phyloP scores from a whole-genome alignment of 441 rosid genomes.

The Populus hybrid region DNA sequence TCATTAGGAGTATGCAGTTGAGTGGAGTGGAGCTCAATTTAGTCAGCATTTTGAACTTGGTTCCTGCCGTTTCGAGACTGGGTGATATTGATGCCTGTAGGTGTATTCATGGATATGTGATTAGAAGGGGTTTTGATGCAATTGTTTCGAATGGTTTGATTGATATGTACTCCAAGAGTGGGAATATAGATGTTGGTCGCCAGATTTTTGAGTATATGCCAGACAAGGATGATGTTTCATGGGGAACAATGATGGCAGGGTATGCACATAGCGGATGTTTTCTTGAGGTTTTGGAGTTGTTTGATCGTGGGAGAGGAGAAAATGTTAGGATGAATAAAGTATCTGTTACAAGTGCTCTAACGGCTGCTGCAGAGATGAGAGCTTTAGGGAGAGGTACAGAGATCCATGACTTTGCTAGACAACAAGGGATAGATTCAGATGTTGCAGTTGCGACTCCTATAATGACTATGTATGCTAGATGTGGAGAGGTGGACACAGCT shows the following conservation, averaged over 20 bases:
- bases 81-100: conserved; percentile 56
- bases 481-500: conserved; percentile 42
- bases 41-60: conserved; percentile 52
- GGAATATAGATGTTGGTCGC: conserved; percentile 45
- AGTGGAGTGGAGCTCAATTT: conserved; percentile 52
- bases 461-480: conserved; percentile 58
- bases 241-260: conserved; percentile 92
- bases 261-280: conserved; percentile 70
- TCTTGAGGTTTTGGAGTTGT: conserved; percentile 57
- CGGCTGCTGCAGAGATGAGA: conserved; percentile 49
- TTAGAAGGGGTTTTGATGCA: conserved; percentile 34
- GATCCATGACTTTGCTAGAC: conserved; percentile 33
- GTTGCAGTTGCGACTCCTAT: conserved; percentile 45
- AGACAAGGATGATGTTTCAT: conserved; percentile 51
- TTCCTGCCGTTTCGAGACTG: conserved; percentile 64
- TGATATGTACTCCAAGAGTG: conserved; percentile 88
- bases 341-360: conserved; percentile 38
- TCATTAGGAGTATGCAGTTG: conserved; percentile 47
- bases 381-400: conserved; percentile 35
- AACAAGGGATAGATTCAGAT: conserved; percentile 35
- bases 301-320: conserved; percentile 46
- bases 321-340: conserved; percentile 39
- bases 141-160: conserved; percentile 65
- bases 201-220: conserved; percentile 48
- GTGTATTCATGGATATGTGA: conserved; percentile 57